Conservation (phyloP, 208 protist species). For the Leishmania guyanensis region DNA sequence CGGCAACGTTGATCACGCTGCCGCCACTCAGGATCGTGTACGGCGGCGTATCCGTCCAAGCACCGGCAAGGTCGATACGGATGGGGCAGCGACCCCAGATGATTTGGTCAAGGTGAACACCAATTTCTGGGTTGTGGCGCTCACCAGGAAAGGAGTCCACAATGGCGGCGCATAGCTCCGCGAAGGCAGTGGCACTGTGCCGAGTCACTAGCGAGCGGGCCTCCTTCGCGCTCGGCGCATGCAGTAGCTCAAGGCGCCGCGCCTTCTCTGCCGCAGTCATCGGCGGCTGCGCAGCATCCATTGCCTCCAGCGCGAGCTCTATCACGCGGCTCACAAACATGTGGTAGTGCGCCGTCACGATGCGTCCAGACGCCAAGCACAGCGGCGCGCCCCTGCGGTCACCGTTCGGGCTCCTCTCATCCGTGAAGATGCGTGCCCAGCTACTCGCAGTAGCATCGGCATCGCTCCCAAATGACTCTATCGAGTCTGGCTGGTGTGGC, state of each 20-base stretch:
- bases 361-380: constrained; percentile 19
- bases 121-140: constrained; percentile 23
- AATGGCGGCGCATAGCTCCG: constrained; percentile 22
- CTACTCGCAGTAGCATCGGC: background rate
- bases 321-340: constrained; percentile 31
- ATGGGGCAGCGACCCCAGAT: constrained; percentile 52
- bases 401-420: background rate
- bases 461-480: background rate
- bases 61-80: constrained; percentile 62
- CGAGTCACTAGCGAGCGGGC: constrained; percentile 6
- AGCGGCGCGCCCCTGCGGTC: background rate
- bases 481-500: background rate
- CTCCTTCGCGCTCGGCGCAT: constrained; percentile 1
- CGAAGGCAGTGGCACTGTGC: constrained; percentile 31
- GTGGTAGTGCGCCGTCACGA: constrained; percentile 32
- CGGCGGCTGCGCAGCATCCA: background rate
- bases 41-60: constrained; percentile 75
- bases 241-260: constrained; percentile 17
- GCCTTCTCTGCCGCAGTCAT: constrained; percentile 1
- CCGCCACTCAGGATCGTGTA: constrained; percentile 53
- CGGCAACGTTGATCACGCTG: constrained; percentile 61
- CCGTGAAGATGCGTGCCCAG: constrained; percentile 6
- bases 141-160: constrained; percentile 24
- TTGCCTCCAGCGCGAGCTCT: constrained; percentile 22
- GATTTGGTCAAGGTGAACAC: constrained; percentile 46